Percentiles rank a stretch among this genome's conserved stretches.
These are phyloP conservation scores for Schizonepeta tenuifolia DNA, from an alignment of 257 asterid species.

Conservation along the genomic window DNA sequence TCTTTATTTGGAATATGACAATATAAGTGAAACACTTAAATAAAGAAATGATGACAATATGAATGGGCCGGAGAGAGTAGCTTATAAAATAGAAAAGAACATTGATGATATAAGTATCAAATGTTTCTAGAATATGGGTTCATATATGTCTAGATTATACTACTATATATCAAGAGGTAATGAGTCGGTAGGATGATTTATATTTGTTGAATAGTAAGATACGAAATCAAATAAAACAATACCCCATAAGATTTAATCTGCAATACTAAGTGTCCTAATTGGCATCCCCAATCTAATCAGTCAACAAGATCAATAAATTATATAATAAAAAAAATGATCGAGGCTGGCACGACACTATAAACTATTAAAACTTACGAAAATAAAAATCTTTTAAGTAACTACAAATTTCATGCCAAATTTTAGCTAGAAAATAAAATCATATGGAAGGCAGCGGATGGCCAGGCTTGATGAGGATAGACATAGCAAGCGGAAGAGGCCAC, in stretches of 20 bases:
- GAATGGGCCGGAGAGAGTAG: too few relatives aligned
- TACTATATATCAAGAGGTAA: too few relatives aligned
- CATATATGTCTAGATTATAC: too few relatives aligned
- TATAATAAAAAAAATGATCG: not conserved
- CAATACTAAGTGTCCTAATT: not conserved
- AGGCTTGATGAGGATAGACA: slow-evolving; percentile 6
- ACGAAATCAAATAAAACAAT: not conserved
- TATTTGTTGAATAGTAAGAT: not conserved
- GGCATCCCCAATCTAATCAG: not conserved
- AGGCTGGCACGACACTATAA: slow-evolving; percentile 15
- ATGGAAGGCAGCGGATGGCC: slow-evolving; percentile 21
- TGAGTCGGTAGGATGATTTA: not conserved
- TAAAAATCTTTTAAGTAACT: not conserved
- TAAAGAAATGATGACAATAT: too few relatives aligned
- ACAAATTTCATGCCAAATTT: not conserved
- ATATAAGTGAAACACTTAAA: too few relatives aligned
- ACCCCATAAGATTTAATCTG: not conserved
- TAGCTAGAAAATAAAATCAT: not conserved
- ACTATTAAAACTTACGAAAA: not conserved
- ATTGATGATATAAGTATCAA: too few relatives aligned
- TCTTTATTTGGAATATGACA: too few relatives aligned
- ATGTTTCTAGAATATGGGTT: too few relatives aligned
- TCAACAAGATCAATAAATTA: not conserved
- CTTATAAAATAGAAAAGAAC: too few relatives aligned
- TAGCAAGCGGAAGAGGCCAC: not conserved